Evolutionary conservation across 1,284 basidiomycete species (phyloP).

Genomic region (Ceratobasidium papillatum): DNA sequence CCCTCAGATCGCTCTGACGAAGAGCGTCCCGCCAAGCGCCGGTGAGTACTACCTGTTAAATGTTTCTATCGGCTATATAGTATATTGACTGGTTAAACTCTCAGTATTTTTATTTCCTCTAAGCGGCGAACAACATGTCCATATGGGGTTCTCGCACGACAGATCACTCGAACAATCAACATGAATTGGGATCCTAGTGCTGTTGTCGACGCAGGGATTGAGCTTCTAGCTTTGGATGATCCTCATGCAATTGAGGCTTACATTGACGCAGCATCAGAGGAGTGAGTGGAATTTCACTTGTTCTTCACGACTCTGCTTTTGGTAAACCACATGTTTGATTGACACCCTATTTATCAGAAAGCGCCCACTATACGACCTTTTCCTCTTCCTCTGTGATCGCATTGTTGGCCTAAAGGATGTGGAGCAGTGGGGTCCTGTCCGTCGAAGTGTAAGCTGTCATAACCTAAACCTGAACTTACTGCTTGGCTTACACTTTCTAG

Average conservation of each 20-base stretch:
- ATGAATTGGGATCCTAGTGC: background rate
- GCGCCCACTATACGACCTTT: background rate
- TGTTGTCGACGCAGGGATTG: slow-evolving; percentile 5
- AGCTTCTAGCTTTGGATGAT: background rate
- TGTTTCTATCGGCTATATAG: background rate
- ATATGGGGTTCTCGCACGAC: background rate
- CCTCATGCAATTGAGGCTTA: background rate
- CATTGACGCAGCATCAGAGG: background rate
- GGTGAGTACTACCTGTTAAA: background rate
- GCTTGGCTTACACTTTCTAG: background rate
- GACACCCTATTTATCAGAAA: background rate
- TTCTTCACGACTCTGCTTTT: background rate
- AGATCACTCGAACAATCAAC: background rate
- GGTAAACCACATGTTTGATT: background rate
- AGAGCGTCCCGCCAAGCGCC: background rate
- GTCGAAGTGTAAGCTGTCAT: background rate
- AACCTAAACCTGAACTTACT: background rate
- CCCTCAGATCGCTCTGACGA: no score
- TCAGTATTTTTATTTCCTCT: background rate
- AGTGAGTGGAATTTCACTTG: background rate
- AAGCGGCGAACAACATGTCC: background rate
- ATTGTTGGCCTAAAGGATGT: background rate
- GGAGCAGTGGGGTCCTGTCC: background rate
- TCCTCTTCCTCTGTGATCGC: background rate
- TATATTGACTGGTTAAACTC: background rate